phyloP scores from a whole-genome alignment of 805 yeast species.

The Lachancea quebecensis region DNA sequence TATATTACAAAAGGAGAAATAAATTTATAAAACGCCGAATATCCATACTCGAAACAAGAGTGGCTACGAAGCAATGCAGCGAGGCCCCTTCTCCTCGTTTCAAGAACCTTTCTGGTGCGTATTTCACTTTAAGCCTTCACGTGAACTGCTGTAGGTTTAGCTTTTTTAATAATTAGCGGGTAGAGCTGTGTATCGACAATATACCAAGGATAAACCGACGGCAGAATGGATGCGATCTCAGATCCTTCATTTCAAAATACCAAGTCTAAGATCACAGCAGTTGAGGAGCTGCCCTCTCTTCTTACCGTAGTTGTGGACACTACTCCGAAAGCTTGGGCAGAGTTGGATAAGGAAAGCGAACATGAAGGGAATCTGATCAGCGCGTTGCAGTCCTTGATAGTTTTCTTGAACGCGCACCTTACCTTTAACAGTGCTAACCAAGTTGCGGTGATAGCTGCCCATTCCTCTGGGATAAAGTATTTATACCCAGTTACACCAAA shows the following conservation, averaged over 20 bases:
- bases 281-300: constrained; percentile 69
- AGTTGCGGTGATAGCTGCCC: constrained; percentile 74
- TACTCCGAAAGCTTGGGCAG: constrained; percentile 49
- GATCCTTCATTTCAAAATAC: constrained; percentile 30
- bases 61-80: too few relatives aligned
- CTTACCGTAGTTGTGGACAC: constrained; percentile 73
- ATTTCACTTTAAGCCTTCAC: background rate
- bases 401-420: constrained; percentile 80
- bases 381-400: constrained; percentile 58
- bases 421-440: constrained; percentile 78
- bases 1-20: too few relatives aligned
- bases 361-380: constrained; percentile 44
- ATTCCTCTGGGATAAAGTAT: constrained; percentile 60
- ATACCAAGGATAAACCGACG: background rate
- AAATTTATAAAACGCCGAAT: too few relatives aligned
- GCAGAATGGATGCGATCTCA: constrained; percentile 31
- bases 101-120: too few relatives aligned
- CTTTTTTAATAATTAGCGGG: too few relatives aligned
- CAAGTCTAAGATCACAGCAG: constrained; percentile 15
- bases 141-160: background rate
- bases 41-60: too few relatives aligned
- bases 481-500: constrained; percentile 49
- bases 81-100: too few relatives aligned
- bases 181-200: background rate
- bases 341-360: constrained; percentile 26